Evolutionary conservation across 352 stramenopile species (phyloP), one percentile per base, ranked within the genome.

Genomic region (Globisporangium megalacanthum): DNA sequence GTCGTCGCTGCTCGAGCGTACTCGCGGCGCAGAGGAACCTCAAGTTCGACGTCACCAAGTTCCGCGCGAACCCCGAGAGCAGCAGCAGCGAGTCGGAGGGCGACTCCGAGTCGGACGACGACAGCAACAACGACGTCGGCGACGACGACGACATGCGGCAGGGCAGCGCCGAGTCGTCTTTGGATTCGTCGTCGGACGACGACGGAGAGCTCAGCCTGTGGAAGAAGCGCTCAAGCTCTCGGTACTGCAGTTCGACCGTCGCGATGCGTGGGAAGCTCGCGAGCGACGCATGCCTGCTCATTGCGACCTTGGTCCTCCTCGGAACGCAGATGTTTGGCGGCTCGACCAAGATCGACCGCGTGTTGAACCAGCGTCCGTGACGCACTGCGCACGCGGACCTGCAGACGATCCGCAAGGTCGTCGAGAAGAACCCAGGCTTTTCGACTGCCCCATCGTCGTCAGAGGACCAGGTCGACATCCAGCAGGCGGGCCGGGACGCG

Each of bases 41-140:
- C n/a, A n/a, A n/a, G n/a, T n/a, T n/a, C 25, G 78, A 97, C 49
- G 86, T 98, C 58, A 77, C 95, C 55, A 83, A 91, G 60, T 98
- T 97, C 79, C 79, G 89, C 17, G 80, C 86, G 49, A 89, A 97
- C 75, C 95, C 95, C 8, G 72, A 96, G 46, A 83, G 80, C 33
- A 86, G 72, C 31, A 89, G 81, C 60, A 81, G 88, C 4, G 81
- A 79, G 39, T 68, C 68, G 6, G 61, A 67, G 25, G 64, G 70
- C 48, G 69, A 76, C 48, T 64, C 60, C 2, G 25, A 29, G 2
- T 29, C 25, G 25, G 25, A 29, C 25, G 25, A 29, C 25, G 25
- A 29, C 25, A 29, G 25, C 25, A 4, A 29, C 4, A 4, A 29
- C 41, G 57, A 70, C 20, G 66, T n/a, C n/a, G n/a, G n/a, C 6